phyloP scores from a whole-genome alignment of 202 grass and related monocot species.

The Setaria viridis region DNA sequence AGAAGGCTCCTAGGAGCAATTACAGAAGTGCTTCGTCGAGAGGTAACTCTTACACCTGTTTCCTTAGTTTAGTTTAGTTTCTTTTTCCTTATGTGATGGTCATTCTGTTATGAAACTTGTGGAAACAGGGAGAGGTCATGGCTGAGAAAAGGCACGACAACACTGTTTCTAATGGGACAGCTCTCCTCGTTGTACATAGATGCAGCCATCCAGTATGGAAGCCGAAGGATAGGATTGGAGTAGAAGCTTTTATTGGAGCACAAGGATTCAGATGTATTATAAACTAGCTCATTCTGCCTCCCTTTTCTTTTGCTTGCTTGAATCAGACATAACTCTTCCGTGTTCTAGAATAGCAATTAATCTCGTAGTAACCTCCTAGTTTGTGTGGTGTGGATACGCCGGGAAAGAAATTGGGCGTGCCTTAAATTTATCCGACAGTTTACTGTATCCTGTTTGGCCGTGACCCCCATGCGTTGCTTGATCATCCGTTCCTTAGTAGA shows the following conservation, averaged over 20 bases:
- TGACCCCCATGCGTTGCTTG: neutral
- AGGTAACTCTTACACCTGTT: conserved; percentile 50
- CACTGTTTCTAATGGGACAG: conserved; percentile 21
- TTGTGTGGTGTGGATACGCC: conserved; percentile 34
- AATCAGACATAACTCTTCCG: conserved; percentile 15
- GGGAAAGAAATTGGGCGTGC: conserved; percentile 16
- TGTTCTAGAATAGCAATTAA: conserved; percentile 54
- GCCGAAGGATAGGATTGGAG: conserved; percentile 49
- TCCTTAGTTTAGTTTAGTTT: neutral
- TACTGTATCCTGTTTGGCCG: neutral
- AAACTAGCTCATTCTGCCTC: conserved; percentile 41
- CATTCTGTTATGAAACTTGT: conserved; percentile 26
- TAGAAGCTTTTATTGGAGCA: conserved; percentile 34
- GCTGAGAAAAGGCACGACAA: conserved; percentile 39
- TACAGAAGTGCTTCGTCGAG: conserved; percentile 66
- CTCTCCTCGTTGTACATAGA: conserved; percentile 69
- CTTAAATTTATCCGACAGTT: conserved; percentile 20
- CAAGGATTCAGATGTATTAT: conserved; percentile 61
- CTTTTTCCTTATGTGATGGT: conserved; percentile 25
- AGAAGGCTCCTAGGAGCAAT: conserved; percentile 70
- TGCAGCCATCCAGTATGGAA: conserved; percentile 50
- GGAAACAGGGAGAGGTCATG: conserved; percentile 62
- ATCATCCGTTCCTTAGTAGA: neutral
- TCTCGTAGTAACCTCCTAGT: conserved; percentile 16
- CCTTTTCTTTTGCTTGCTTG: conserved; percentile 7